Evolutionary conservation across 192 early-diverging fungal genomes (phyloP), one percentile per base, ranked within the genome.

Genomic region (Gorgonomyces haynaldii): DNA sequence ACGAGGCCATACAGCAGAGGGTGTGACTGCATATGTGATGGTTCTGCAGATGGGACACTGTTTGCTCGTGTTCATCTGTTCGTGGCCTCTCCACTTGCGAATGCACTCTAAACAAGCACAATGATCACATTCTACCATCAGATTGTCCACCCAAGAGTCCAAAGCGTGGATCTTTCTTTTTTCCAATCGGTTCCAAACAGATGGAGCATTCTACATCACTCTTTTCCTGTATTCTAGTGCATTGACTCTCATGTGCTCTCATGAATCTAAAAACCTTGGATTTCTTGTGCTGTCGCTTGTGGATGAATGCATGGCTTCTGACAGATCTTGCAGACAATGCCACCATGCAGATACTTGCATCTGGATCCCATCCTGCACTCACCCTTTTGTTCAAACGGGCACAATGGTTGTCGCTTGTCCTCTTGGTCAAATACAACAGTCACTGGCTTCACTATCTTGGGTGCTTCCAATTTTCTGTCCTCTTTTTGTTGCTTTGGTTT

Each of bases 51-150:
- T 69, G 8, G 73, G 73, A 53, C 73, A 76, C 4, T 58, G 44
- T 62, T 71, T 68, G 13, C 61, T 23, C 7, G 60, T 74, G 30
- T 63, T 64, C 64, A 66, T 66, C 1, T 37, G 13, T 30, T 73
- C 62, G 38, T 65, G 62, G 6, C 35, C 50, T 26, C 72, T 48
- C 72, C 72, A 74, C n/a, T 58, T 49, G 40, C 72, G 51, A 17
- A 65, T 62, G 41, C 72, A 74, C 27, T 52, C 48, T 17, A 71
- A 50, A 44, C 72, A 74, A 13, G 66, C 64, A 47, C 73, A 71
- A 44, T 76, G 73, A 4, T 72, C 64, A 32, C 73, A 76, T 12
- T 36, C 62, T 64, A 74, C 37, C n/a, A n/a, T n/a, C n/a, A n/a
- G n/a, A n/a, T n/a, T n/a, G n/a, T n/a, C n/a, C n/a, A n/a, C n/a